Conservation (phyloP, 2,329 filamentous ascomycete genomes). For the Botryotinia globosa region DNA sequence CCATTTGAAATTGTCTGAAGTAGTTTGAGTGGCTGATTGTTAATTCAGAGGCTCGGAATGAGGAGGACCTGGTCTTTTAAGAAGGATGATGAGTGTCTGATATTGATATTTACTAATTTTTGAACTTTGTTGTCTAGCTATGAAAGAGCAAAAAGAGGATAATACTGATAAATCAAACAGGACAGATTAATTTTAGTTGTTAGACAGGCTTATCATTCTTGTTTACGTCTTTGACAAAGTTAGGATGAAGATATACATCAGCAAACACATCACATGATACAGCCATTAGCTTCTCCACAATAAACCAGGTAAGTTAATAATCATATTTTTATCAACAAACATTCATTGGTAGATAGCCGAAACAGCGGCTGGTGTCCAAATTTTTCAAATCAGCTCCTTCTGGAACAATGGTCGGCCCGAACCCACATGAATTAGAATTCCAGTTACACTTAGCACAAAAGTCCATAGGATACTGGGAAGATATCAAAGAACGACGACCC, state of each 20-base stretch:
- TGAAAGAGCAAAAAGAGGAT: too few species aligned
- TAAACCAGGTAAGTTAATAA: not conserved
- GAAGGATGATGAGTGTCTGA: too few species aligned
- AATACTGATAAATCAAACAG: too few species aligned
- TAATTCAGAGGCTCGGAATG: too few species aligned
- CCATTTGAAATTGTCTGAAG: too few species aligned
- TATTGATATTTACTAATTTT: too few species aligned
- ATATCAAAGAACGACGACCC: constrained; percentile 1
- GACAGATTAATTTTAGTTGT: too few species aligned
- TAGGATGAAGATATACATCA: not conserved
- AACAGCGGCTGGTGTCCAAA: not conserved
- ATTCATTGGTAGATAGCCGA: not conserved
- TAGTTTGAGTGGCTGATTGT: too few species aligned
- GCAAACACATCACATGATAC: not conserved
- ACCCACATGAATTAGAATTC: not conserved
- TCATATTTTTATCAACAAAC: not conserved
- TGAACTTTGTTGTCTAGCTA: too few species aligned
- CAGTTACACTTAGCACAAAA: not conserved
- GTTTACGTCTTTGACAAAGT: not conserved
- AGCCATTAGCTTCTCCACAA: not conserved
- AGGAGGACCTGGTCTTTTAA: too few species aligned
- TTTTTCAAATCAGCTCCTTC: not conserved
- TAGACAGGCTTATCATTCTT: not conserved
- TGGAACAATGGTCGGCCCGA: constrained; percentile 1
- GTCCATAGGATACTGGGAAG: not conserved